These are phyloP conservation scores for Suillus subalutaceus DNA, from an alignment of 768 basidiomycete species.

Conservation along the genomic window DNA sequence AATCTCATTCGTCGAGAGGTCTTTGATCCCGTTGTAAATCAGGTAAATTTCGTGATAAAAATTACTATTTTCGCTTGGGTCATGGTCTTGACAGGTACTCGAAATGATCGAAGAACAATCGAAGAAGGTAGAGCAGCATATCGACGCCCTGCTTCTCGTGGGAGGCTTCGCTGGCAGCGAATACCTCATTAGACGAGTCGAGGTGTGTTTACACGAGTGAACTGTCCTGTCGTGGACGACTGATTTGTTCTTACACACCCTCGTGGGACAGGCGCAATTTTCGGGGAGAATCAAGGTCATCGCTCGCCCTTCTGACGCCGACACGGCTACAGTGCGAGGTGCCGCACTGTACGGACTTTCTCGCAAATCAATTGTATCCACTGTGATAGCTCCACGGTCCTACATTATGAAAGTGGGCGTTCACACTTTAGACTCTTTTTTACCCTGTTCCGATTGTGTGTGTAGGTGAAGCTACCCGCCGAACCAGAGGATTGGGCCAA, in stretches of 20 bases:
- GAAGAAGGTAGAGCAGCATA: slow-evolving; percentile 62
- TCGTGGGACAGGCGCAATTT: slow-evolving; percentile 61
- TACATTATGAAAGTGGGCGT: slow-evolving; percentile 81
- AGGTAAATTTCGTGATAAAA: slow-evolving; percentile 48
- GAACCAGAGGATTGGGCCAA: slow-evolving; percentile 83
- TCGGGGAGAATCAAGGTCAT: slow-evolving; percentile 68
- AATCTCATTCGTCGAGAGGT: slow-evolving; percentile 78
- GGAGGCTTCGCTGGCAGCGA: slow-evolving; percentile 89
- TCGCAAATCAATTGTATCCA: slow-evolving; percentile 74
- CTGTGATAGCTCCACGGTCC: slow-evolving; percentile 78
- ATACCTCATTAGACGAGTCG: slow-evolving; percentile 79
- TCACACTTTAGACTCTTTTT: not conserved
- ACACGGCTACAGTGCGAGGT: slow-evolving; percentile 86
- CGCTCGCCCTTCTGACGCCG: slow-evolving; percentile 82
- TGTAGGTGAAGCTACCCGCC: slow-evolving; percentile 83
- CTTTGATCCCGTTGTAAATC: slow-evolving; percentile 84
- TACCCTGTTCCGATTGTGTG: not conserved
- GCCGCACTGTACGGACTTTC: slow-evolving; percentile 89
- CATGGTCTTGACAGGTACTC: slow-evolving; percentile 55
- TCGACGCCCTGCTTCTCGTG: slow-evolving; percentile 86
- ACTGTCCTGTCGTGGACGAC: slow-evolving; percentile 14
- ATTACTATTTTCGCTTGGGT: slow-evolving; percentile 10
- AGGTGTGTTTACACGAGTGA: slow-evolving; percentile 47
- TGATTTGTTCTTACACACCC: slow-evolving; percentile 11
- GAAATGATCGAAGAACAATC: slow-evolving; percentile 80